Evolutionary conservation across 495 filamentous ascomycete genomes (phyloP).

Genomic region (Ramalina peruviana): DNA sequence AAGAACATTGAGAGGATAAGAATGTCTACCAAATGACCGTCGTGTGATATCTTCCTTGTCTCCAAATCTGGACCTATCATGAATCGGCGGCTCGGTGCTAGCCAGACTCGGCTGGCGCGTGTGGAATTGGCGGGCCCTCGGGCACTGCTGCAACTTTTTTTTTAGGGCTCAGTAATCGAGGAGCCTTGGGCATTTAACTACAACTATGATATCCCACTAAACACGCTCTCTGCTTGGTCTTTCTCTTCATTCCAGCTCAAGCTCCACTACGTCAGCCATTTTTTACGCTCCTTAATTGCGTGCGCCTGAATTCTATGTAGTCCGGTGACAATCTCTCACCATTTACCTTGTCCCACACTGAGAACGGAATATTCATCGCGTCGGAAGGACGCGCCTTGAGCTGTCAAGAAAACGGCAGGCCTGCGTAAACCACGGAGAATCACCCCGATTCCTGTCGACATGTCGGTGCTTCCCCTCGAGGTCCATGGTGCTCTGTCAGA

Average conservation of each 20-base stretch:
- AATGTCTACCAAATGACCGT: no score
- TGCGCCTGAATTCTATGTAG: no score
- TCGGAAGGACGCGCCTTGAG: background rate
- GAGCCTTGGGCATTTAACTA: background rate
- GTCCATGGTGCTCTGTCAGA: conserved; percentile 68
- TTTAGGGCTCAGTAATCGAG: background rate
- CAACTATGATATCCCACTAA: background rate
- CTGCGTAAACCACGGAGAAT: background rate
- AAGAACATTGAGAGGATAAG: no score
- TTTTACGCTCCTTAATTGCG: no score
- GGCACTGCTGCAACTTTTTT: conserved; percentile 1
- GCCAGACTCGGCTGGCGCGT: background rate
- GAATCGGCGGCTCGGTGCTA: background rate
- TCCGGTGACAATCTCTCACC: no score
- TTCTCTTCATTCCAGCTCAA: background rate
- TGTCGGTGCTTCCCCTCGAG: conserved; percentile 76
- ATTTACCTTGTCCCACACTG: no score
- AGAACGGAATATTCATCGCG: background rate
- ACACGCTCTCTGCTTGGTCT: background rate
- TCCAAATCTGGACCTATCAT: background rate
- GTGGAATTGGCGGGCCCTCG: background rate
- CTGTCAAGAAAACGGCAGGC: background rate
- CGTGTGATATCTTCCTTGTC: background rate
- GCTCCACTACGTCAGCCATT: no score
- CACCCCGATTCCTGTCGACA: conserved; percentile 25